A percentile compares a stretch with the other conserved stretches of the same genome.
Conservation (phyloP, 805 yeast genomes). For the Teunomyces tritomae region DNA sequence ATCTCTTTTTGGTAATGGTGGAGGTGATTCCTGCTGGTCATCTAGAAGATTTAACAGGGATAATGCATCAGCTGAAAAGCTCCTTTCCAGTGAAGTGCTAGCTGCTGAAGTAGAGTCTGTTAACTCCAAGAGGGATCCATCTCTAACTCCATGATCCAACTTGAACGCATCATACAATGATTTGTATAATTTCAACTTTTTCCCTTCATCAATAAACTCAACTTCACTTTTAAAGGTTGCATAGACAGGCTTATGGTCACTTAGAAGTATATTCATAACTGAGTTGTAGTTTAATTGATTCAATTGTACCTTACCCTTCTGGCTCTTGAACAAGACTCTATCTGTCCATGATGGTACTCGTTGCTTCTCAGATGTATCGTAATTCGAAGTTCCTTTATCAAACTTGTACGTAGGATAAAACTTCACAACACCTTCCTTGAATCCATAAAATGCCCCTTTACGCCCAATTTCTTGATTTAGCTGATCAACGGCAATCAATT, state of each 20-base stretch:
- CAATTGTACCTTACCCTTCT: conserved; percentile 31
- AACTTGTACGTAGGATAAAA: conserved; percentile 94
- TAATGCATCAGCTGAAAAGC: conserved; percentile 28
- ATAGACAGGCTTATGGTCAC: conserved; percentile 94
- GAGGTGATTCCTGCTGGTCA: conserved; percentile 20
- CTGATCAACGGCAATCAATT: conserved; percentile 73
- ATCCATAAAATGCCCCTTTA: conserved; percentile 15
- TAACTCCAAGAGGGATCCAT: conserved; percentile 11
- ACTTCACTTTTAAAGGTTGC: conserved; percentile 71
- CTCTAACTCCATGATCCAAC: conserved; percentile 22
- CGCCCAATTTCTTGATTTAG: conserved; percentile 63
- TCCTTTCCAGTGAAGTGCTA: conserved; percentile 9
- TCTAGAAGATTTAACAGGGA: conserved; percentile 38
- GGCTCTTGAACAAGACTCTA: conserved; percentile 65
- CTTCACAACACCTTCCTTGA: conserved; percentile 72
- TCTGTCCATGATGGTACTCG: conserved; percentile 99
- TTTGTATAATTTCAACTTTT: conserved; percentile 26
- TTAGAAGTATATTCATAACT: conserved; percentile 54
- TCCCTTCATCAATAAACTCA: conserved; percentile 54
- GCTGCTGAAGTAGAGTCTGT: conserved; percentile 8
- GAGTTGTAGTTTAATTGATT: conserved; percentile 68
- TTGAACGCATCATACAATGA: conserved; percentile 29
- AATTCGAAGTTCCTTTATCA: conserved; percentile 76
- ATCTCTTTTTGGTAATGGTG: conserved; percentile 21
- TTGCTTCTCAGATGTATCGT: conserved; percentile 88